A percentile compares a stretch with the other conserved stretches of the same genome.
Conservation (phyloP, 495 filamentous ascomycete genomes). For the Geoglossum glabrum region DNA sequence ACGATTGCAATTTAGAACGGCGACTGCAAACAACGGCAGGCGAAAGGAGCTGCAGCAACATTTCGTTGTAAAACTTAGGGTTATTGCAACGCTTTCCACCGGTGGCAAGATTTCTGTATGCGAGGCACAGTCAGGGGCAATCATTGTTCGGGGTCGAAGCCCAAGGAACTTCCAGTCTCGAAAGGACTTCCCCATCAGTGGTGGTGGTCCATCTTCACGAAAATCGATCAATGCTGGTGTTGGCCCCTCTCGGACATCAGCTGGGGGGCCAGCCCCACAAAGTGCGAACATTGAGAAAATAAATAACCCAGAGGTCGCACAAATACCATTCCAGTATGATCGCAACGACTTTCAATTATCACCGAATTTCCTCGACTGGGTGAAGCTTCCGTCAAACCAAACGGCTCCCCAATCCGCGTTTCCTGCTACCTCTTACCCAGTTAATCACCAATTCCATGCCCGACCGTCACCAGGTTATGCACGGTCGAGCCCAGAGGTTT, state of each 20-base stretch:
- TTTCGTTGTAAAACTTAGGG: slow-evolving; percentile 43
- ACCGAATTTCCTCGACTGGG: slow-evolving; percentile 3
- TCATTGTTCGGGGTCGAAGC: slow-evolving; percentile 48
- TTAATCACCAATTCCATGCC: neutral
- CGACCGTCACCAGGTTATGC: slow-evolving; percentile 19
- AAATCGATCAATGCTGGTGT: slow-evolving; percentile 7
- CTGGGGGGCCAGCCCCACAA: slow-evolving; percentile 17
- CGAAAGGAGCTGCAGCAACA: slow-evolving; percentile 52
- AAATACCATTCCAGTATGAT: slow-evolving; percentile 1
- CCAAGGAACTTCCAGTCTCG: slow-evolving; percentile 49
- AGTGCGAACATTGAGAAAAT: slow-evolving; percentile 9
- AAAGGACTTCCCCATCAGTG: slow-evolving; percentile 42
- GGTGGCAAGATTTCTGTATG: slow-evolving; percentile 35
- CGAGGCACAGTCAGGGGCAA: slow-evolving; percentile 42
- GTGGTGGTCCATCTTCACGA: slow-evolving; percentile 11
- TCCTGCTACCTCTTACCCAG: slow-evolving; percentile 1
- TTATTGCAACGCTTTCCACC: slow-evolving; percentile 37
- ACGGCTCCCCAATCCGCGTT: slow-evolving; percentile 1
- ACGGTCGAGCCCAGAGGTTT: slow-evolving; percentile 33
- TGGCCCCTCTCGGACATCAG: slow-evolving; percentile 26
- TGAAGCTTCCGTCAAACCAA: slow-evolving; percentile 5
- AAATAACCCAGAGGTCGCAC: slow-evolving; percentile 5
- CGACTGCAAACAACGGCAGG: slow-evolving; percentile 68
- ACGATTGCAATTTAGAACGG: slow-evolving; percentile 76
- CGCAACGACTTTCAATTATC: slow-evolving; percentile 1